Evolutionary conservation across 2,329 filamentous ascomycete species (phyloP), one percentile per base, ranked within the genome.

Genomic region (Westerdykella aurantiaca): DNA sequence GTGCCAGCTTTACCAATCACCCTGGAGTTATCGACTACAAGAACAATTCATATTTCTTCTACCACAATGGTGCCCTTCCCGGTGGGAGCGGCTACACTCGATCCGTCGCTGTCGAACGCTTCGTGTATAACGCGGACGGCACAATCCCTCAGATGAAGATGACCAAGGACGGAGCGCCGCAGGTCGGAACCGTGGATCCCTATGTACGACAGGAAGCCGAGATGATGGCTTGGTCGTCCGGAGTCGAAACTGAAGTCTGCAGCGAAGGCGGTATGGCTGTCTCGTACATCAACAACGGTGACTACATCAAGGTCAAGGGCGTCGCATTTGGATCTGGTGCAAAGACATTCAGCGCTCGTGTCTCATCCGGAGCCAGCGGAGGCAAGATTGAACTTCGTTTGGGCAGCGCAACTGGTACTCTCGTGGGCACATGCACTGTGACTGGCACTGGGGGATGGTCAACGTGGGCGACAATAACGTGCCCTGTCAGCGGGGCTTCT

Each of bases 1-100:
- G 51, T 13, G 37, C 18, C 14, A 51, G 49, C 40, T 53, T 53
- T 43, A 53, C 49, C 5, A 53, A 53, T 31, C 51, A 53, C 23
- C 45, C 51, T 6, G 51, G 44, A 3, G 31, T 53, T 22, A 31
- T 49, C 23, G 49, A 53, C 34, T 53, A 44, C 44, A 48, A 51
- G 16, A 49, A 43, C 14, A 38, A 18, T 5, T 46, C 46, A 17
- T 51, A 51, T 41, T 53, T 53, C 39, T 53, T 51, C 43, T 53
- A 53, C 42, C 51, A 53, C 38, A 51, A 53, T 21, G 49, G 49
- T 35, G 51, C 49, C 5, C 41, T 53, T 13, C 47, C 51, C 13
- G 51, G 51, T 21, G 51, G 51, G 5, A 31, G 49, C 13, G 51
- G 51, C n/a, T 53, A 53, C 39, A 51, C 44, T 10, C 43, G 51